Percentiles rank a stretch among this genome's conserved stretches.
Conservation (phyloP, 192 early-diverging fungal species). For the Obelidium mucronatum region DNA sequence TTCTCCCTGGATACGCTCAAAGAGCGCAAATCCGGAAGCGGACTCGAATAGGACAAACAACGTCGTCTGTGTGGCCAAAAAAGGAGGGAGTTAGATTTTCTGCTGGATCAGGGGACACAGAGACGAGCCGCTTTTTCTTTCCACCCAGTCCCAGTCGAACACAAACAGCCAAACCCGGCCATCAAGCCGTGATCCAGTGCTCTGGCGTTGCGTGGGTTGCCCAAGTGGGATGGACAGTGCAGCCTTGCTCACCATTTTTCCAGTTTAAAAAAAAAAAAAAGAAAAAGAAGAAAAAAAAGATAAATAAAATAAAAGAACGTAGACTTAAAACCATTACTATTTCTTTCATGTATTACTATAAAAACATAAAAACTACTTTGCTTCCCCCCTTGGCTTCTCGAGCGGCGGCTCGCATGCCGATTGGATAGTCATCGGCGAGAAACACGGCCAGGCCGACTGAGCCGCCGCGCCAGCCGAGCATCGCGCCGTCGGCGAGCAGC, state of each 20-base stretch:
- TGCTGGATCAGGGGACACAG: neutral
- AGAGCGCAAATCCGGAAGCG: conserved; percentile 95
- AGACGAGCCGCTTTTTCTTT: no score
- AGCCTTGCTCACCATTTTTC: conserved; percentile 8
- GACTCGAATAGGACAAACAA: conserved; percentile 87
- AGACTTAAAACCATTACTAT: no score
- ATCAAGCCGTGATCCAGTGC: no score
- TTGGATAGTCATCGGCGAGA: conserved; percentile 2
- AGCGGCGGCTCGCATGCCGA: conserved; percentile 28
- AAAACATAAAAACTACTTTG: neutral
- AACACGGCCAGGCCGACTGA: conserved; percentile 22
- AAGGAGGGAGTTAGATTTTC: neutral
- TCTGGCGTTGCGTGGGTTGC: neutral
- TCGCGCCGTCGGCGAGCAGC: conserved; percentile 28
- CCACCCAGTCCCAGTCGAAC: no score
- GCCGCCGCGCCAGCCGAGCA: conserved; percentile 37
- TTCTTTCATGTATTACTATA: no score
- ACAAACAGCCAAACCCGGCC: no score
- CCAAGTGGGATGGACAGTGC: neutral
- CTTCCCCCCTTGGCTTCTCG: conserved; percentile 14
- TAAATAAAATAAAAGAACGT: no score
- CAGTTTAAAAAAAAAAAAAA: conserved; percentile 18
- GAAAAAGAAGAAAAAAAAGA: neutral
- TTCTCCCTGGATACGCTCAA: conserved; percentile 91
- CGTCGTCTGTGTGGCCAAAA: conserved; percentile 18